Conservation (phyloP, 371 early-diverging fungal species). For the Mucor saturninus region DNA sequence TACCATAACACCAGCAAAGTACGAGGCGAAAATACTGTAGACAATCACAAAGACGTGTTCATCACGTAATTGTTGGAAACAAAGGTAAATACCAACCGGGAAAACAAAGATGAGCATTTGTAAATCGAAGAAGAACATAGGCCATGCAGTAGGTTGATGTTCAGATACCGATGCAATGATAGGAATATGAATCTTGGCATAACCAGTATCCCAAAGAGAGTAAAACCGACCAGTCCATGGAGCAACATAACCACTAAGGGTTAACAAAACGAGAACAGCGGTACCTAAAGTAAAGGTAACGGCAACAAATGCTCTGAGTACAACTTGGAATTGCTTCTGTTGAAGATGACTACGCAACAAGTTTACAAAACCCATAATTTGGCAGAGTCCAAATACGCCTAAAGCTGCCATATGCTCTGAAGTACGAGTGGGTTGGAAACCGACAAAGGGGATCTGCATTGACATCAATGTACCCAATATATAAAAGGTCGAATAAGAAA, state of each 20-base stretch:
- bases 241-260: constrained; percentile 87
- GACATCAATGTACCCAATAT: constrained; percentile 93
- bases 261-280: constrained; percentile 63
- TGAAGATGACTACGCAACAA: constrained; percentile 82
- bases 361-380: constrained; percentile 91
- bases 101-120: constrained; percentile 92
- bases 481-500: constrained; percentile 97
- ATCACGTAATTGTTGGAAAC: constrained; percentile 90
- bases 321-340: constrained; percentile 79
- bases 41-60: constrained; percentile 97
- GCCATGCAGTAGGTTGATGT: constrained; percentile 99
- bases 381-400: constrained; percentile 90
- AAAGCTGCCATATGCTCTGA: constrained; percentile 99
- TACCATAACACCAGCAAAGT: constrained; percentile 99
- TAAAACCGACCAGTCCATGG: constrained; percentile 99
- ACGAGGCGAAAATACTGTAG: constrained; percentile 93
- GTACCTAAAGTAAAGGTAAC: constrained; percentile 62
- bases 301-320: constrained; percentile 73
- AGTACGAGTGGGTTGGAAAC: constrained; percentile 96
- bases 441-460: constrained; percentile 99
- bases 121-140: constrained; percentile 98
- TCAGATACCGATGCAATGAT: constrained; percentile 99
- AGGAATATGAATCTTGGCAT: constrained; percentile 98
- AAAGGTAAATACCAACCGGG: constrained; percentile 97
- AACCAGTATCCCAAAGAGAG: constrained; percentile 98